Percentiles rank a stretch among this genome's conserved stretches.
Conservation (phyloP, 2,329 filamentous ascomycete genomes). For the Calonectria henricotiae region DNA sequence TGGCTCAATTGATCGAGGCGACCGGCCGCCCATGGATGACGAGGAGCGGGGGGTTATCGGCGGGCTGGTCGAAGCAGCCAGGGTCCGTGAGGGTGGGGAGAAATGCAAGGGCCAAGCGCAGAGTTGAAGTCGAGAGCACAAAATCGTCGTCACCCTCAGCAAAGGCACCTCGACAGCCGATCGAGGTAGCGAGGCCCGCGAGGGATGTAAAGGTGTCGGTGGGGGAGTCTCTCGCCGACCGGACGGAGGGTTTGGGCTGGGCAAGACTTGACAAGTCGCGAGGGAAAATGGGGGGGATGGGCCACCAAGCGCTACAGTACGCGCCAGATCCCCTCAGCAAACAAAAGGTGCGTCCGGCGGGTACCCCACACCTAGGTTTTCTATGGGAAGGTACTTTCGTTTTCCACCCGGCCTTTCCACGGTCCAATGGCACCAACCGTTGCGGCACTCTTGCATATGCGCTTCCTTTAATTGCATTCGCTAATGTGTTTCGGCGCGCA, state of each 20-base stretch:
- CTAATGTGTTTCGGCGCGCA: slow-evolving; percentile 13
- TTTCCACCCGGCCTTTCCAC: slow-evolving; percentile 9
- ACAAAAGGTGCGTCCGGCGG: slow-evolving; percentile 9
- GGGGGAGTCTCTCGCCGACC: slow-evolving; percentile 33
- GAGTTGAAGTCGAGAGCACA: slow-evolving; percentile 36
- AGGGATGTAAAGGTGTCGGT: slow-evolving; percentile 33
- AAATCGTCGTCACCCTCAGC: slow-evolving; percentile 46
- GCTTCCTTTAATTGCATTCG: slow-evolving; percentile 38
- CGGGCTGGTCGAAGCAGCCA: slow-evolving; percentile 47
- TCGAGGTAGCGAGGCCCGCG: slow-evolving; percentile 18
- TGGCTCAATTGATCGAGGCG: slow-evolving; percentile 64
- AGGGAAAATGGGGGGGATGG: slow-evolving; percentile 38
- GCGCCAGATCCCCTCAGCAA: slow-evolving; percentile 27
- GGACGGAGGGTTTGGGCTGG: slow-evolving; percentile 30
- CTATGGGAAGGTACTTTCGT: slow-evolving; percentile 17
- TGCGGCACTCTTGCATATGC: slow-evolving; percentile 26
- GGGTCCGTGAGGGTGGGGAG: slow-evolving; percentile 35
- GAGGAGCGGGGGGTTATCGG: slow-evolving; percentile 42
- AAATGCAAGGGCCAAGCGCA: slow-evolving; percentile 36
- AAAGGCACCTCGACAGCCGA: slow-evolving; percentile 28
- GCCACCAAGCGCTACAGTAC: slow-evolving; percentile 29
- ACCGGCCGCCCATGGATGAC: slow-evolving; percentile 63
- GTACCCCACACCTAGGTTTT: slow-evolving; percentile 27
- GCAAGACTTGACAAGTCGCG: slow-evolving; percentile 37
- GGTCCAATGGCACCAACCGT: slow-evolving; percentile 35